phyloP scores from a whole-genome alignment of 129 eudicot genomes.

The Flaveria linearis region DNA sequence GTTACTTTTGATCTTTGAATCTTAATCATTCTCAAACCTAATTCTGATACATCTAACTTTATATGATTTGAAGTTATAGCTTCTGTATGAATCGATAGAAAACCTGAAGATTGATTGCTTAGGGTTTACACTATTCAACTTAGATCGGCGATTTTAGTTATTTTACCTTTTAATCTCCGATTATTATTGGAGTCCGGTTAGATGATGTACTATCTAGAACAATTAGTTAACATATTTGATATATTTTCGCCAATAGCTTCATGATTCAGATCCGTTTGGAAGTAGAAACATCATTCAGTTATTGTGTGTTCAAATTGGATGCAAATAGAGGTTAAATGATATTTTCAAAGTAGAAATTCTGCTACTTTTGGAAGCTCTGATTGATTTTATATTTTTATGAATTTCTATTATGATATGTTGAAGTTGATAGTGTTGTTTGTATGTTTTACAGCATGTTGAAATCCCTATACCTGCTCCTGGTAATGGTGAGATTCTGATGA shows the following conservation, averaged over 20 bases:
- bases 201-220: neutral
- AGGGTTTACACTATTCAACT: neutral
- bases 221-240: neutral
- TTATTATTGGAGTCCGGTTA: neutral
- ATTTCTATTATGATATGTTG: neutral
- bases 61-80: neutral
- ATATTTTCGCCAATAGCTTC: neutral
- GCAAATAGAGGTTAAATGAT: neutral
- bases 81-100: neutral
- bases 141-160: neutral
- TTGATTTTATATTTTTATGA: neutral
- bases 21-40: neutral
- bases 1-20: neutral
- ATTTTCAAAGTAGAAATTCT: neutral
- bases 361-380: neutral
- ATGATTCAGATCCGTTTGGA: neutral
- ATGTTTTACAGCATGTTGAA: constrained; percentile 60
- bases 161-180: neutral
- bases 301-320: neutral
- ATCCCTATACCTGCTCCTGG: constrained; percentile 59
- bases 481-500: constrained; percentile 48
- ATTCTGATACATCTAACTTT: neutral
- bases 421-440: neutral
- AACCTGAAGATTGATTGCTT: neutral
- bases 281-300: neutral